A percentile compares a stretch with the other conserved stretches of the same genome.
Evolutionary conservation across 1,139 yeast genomes (phyloP).

Genomic region (Pichiaceae sp.): DNA sequence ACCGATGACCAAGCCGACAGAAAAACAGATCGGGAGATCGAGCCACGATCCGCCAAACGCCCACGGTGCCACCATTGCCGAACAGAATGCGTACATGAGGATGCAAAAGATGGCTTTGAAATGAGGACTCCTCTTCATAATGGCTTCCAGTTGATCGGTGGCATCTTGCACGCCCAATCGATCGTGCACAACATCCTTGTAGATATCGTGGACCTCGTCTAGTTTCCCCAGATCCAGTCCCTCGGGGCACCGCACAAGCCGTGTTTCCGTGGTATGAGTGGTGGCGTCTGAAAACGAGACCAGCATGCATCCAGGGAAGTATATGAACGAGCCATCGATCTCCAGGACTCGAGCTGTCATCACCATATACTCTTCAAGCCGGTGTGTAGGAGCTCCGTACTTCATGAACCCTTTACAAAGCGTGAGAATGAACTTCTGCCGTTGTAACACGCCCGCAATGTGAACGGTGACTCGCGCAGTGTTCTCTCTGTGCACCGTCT

Average conservation of each 20-base stretch:
- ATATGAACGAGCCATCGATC: conserved; percentile 84
- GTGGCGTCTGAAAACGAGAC: conserved; percentile 88
- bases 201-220: conserved; percentile 72
- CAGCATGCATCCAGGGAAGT: conserved; percentile 92
- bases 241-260: conserved; percentile 75
- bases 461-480: conserved; percentile 75
- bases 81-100: conserved; percentile 68
- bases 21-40: conserved; percentile 76
- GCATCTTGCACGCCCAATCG: conserved; percentile 84
- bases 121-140: conserved; percentile 50
- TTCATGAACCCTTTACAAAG: conserved; percentile 85
- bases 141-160: conserved; percentile 54
- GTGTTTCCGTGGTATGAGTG: conserved; percentile 91
- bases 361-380: conserved; percentile 83
- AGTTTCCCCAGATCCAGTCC: conserved; percentile 78
- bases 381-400: conserved; percentile 92
- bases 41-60: conserved; percentile 90
- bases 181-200: conserved; percentile 85
- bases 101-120: conserved; percentile 78
- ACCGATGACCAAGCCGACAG: conserved; percentile 78
- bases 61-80: conserved; percentile 77
- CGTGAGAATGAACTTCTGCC: conserved; percentile 76
- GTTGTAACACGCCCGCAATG: conserved; percentile 77
- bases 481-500: conserved; percentile 23
- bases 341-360: conserved; percentile 87